Evolutionary conservation across 108 stramenopile species (phyloP).

Genomic region (Pseudonitzschia delicatissima): DNA sequence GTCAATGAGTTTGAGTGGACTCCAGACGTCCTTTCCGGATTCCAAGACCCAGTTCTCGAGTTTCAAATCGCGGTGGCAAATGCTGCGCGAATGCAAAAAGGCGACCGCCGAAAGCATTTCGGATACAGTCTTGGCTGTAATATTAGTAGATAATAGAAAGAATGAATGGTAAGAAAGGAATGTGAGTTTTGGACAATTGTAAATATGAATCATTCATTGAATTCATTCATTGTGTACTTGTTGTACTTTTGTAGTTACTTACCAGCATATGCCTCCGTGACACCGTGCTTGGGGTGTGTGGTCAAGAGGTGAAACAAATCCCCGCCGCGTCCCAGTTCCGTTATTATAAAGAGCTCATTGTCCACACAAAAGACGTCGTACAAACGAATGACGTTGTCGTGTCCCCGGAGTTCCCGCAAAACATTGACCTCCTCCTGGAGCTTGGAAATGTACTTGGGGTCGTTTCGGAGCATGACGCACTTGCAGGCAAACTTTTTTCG

Average conservation of each 20-base stretch:
- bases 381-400: conserved; percentile 73
- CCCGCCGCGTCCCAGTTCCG: conserved; percentile 86
- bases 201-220: too few species aligned
- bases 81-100: conserved; percentile 89
- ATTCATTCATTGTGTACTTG: background rate
- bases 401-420: conserved; percentile 78
- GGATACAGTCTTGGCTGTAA: conserved; percentile 79
- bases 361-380: conserved; percentile 81
- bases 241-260: conserved; percentile 21
- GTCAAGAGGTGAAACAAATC: conserved; percentile 89
- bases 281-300: conserved; percentile 91
- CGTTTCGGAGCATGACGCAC: conserved; percentile 85
- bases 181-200: too few species aligned
- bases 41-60: conserved; percentile 93
- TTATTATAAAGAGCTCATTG: conserved; percentile 82
- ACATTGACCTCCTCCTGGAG: conserved; percentile 92
- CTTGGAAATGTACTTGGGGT: conserved; percentile 92
- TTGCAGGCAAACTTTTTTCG: conserved; percentile 92
- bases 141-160: conserved; percentile 5
- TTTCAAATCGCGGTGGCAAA: conserved; percentile 94
- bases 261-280: conserved; percentile 89
- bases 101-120: conserved; percentile 94
- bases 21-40: conserved; percentile 89
- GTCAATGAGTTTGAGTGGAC: conserved; percentile 91
- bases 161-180: background rate